Evolutionary conservation across 2,329 filamentous ascomycete genomes (phyloP).

Genomic region (Colletotrichum sp.): DNA sequence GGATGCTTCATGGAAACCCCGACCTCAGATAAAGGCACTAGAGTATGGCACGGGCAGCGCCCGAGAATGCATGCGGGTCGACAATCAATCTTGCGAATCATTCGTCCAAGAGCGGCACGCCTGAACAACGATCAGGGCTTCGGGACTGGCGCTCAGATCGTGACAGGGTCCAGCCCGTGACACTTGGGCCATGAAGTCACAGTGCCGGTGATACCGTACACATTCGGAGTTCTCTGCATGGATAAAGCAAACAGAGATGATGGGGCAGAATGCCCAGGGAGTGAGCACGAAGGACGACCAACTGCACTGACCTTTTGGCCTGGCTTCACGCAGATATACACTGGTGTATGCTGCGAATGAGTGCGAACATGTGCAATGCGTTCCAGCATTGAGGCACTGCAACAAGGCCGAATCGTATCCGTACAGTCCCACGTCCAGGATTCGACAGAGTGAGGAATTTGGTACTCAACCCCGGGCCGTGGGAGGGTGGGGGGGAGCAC

Average conservation of each 20-base stretch:
- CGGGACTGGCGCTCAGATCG: slow-evolving; percentile 10
- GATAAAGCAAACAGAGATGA: neutral
- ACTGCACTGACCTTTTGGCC: neutral
- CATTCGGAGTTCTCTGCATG: neutral
- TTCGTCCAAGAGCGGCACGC: neutral
- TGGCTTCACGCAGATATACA: neutral
- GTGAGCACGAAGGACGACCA: neutral
- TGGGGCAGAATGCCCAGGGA: neutral
- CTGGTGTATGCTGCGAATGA: neutral
- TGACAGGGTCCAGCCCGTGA: neutral
- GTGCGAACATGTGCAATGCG: neutral
- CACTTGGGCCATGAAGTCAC: neutral
- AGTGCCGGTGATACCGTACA: neutral
- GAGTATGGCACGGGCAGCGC: neutral
- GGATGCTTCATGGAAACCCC: neutral
- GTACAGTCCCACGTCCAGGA: neutral
- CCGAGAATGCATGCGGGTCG: neutral
- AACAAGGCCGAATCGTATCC: neutral
- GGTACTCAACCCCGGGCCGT: neutral
- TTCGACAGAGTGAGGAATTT: neutral
- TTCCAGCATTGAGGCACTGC: neutral
- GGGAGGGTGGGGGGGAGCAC: neutral
- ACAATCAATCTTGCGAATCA: neutral
- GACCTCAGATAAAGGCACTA: neutral
- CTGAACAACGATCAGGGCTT: slow-evolving; percentile 13